A percentile compares a stretch with the other conserved stretches of the same genome.
These are phyloP conservation scores for Acrodontium crateriforme DNA, from an alignment of 2,329 filamentous ascomycete species.

Conservation along the genomic window DNA sequence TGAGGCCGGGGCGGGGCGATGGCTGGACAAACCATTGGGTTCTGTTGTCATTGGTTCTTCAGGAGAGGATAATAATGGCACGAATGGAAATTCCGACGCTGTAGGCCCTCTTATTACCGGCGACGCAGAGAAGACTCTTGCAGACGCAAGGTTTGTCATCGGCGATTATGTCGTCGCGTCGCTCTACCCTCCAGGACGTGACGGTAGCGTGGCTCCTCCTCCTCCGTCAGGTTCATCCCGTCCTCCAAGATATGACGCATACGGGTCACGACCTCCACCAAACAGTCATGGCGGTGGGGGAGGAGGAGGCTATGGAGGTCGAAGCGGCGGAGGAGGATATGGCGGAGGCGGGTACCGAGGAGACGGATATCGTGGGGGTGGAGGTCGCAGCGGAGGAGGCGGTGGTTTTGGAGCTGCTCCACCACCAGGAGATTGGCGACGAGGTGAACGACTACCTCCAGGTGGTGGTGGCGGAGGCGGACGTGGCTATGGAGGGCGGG, in stretches of 20 bases:
- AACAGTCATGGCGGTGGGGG: conserved; percentile 12
- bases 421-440: conserved; percentile 24
- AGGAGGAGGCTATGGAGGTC: conserved; percentile 11
- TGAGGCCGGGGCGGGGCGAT: conserved; percentile 42
- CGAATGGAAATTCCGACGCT: conserved; percentile 21
- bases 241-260: too few species aligned
- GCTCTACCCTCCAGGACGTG: conserved; percentile 58
- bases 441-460: conserved; percentile 25
- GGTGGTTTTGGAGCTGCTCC: conserved; percentile 15
- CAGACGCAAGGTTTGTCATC: conserved; percentile 67
- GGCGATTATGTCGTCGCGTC: conserved; percentile 81
- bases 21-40: conserved; percentile 67
- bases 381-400: conserved; percentile 14
- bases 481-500: too few species aligned
- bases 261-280: conserved; percentile 4
- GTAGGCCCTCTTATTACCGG: conserved; percentile 29
- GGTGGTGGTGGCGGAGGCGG: too few species aligned
- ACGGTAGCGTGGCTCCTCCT: conserved; percentile 57
- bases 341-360: conserved; percentile 8
- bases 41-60: conserved; percentile 66
- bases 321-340: conserved; percentile 13
- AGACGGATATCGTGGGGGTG: conserved; percentile 12
- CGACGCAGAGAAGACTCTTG: conserved; percentile 59
- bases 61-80: conserved; percentile 23
- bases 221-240: conserved; percentile 36